Conservation (phyloP, 2,329 filamentous ascomycete species). For the Fusarium begoniae region DNA sequence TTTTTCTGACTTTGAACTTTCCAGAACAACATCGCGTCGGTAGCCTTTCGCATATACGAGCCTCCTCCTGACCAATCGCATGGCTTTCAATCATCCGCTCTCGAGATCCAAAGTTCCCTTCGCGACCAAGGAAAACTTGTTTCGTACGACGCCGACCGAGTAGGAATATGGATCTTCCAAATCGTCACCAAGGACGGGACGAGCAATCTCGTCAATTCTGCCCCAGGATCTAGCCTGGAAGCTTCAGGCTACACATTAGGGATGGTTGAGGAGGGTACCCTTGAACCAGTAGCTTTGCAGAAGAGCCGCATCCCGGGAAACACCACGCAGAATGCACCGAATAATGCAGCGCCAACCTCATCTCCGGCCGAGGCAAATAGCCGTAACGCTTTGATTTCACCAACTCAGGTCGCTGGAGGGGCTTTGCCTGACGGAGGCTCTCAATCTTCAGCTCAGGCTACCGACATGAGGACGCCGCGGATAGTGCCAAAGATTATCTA, state of each 20-base stretch:
- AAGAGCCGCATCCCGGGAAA: conserved; percentile 53
- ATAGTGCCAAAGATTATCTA: conserved; percentile 56
- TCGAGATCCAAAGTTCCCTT: conserved; percentile 62
- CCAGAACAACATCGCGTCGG: conserved; percentile 65
- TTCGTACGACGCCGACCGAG: conserved; percentile 60
- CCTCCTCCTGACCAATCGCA: conserved; percentile 55
- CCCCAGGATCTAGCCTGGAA: conserved; percentile 54
- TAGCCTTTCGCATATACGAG: conserved; percentile 66
- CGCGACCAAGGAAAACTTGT: conserved; percentile 63
- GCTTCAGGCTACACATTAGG: conserved; percentile 55
- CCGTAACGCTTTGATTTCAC: conserved; percentile 37
- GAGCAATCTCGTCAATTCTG: conserved; percentile 30
- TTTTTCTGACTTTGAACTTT: conserved; percentile 28
- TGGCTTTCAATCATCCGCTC: conserved; percentile 56
- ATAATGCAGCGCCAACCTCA: conserved; percentile 55
- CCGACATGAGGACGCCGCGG: conserved; percentile 37
- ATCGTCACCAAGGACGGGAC: conserved; percentile 55
- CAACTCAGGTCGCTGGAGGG: conserved; percentile 23
- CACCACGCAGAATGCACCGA: conserved; percentile 56
- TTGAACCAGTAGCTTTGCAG: conserved; percentile 60
- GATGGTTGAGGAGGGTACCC: conserved; percentile 58
- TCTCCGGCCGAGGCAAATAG: conserved; percentile 52
- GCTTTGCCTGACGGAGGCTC: conserved; percentile 40
- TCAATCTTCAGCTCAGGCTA: conserved; percentile 43
- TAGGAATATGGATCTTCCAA: conserved; percentile 65